Evolutionary conservation across 257 asterid genomes (phyloP).

Genomic region (Solanum pinnatisectum): DNA sequence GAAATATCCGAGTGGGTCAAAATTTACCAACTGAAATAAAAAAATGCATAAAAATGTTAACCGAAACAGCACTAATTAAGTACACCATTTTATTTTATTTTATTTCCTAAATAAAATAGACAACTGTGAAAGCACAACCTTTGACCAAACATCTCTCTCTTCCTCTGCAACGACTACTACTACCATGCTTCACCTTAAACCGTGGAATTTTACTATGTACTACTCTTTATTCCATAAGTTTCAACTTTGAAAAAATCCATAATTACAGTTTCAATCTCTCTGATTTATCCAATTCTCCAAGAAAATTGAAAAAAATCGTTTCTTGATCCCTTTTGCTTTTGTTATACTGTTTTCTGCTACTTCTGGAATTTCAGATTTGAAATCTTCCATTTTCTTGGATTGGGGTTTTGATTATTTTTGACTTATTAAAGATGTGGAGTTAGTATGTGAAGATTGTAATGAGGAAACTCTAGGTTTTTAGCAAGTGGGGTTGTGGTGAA

Average conservation of each 20-base stretch:
- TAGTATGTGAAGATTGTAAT: constrained; percentile 6
- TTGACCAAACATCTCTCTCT: constrained; percentile 14
- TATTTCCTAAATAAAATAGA: neutral
- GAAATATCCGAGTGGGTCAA: neutral
- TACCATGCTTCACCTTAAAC: neutral
- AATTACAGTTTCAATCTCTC: neutral
- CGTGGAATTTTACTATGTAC: neutral
- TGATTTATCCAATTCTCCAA: neutral
- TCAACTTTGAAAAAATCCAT: neutral
- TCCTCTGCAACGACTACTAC: constrained; percentile 1
- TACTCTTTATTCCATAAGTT: neutral
- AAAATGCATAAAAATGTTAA: neutral
- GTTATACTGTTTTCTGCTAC: neutral
- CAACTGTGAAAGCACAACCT: constrained; percentile 9
- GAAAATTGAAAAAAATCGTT: neutral
- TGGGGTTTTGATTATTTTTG: constrained; percentile 2
- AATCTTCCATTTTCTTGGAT: neutral
- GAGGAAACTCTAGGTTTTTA: constrained; percentile 1
- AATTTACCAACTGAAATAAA: neutral
- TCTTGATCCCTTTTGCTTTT: constrained; percentile 2
- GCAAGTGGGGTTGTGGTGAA: constrained; percentile 13
- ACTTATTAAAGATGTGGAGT: neutral
- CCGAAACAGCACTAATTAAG: neutral
- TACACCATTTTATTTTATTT: no score
- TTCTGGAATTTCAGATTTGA: neutral